phyloP scores from a whole-genome alignment of 2,329 filamentous ascomycete genomes.

The Botrytis squamosa region DNA sequence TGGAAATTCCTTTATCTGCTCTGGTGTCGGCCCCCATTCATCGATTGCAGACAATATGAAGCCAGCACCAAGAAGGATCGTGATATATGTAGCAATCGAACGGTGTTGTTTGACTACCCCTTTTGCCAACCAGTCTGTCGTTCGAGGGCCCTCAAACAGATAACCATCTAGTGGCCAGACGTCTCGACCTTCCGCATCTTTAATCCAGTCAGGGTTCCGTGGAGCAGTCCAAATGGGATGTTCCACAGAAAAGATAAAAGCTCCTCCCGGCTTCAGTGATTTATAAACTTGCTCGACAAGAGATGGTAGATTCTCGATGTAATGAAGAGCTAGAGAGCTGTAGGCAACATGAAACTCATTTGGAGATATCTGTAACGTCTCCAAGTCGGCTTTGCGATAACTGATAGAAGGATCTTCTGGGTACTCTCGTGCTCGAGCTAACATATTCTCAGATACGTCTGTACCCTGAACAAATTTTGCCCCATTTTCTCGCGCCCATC shows the following conservation, averaged over 20 bases:
- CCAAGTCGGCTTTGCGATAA: not conserved
- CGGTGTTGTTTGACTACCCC: slow-evolving; percentile 49
- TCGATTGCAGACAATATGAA: slow-evolving; percentile 27
- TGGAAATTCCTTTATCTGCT: slow-evolving; percentile 35
- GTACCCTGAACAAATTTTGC: not conserved
- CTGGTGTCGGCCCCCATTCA: slow-evolving; percentile 28
- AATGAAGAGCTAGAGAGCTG: not conserved
- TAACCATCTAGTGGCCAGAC: slow-evolving; percentile 47
- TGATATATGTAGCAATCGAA: slow-evolving; percentile 39
- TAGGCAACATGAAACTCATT: not conserved
- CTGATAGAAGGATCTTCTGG: not conserved
- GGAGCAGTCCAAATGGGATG: slow-evolving; percentile 50
- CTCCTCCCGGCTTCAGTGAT: slow-evolving; percentile 43
- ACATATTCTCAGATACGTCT: slow-evolving; percentile 5
- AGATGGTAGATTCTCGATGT: not conserved
- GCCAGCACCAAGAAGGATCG: slow-evolving; percentile 26
- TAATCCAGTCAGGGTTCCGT: slow-evolving; percentile 37
- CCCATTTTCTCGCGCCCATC: slow-evolving; percentile 1
- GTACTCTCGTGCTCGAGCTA: slow-evolving; percentile 7
- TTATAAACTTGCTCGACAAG: not conserved
- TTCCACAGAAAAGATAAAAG: slow-evolving; percentile 66
- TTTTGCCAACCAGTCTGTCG: slow-evolving; percentile 45
- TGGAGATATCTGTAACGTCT: not conserved
- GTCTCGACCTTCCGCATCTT: slow-evolving; percentile 37
- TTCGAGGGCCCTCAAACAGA: slow-evolving; percentile 44